A percentile compares a stretch with the other conserved stretches of the same genome.
These are phyloP conservation scores for Myxozyma vanderwaltii DNA, from an alignment of 805 yeast genomes.

Conservation along the genomic window DNA sequence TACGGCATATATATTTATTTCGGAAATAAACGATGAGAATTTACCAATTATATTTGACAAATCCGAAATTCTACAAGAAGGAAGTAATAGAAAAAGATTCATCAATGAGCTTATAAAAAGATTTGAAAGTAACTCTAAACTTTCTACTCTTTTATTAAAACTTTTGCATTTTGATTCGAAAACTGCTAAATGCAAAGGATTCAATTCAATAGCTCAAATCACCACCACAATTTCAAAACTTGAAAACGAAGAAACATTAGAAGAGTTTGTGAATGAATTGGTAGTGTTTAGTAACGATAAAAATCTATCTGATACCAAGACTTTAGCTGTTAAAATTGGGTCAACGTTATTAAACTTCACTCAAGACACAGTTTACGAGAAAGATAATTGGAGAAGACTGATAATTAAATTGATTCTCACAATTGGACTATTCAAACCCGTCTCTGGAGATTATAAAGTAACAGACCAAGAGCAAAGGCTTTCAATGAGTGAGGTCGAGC, in stretches of 20 bases:
- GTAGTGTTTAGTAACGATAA: background rate
- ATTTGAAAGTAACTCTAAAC: background rate
- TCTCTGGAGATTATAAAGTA: too few relatives aligned
- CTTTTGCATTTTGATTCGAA: background rate
- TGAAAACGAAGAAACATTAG: background rate
- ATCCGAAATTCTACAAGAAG: too few relatives aligned
- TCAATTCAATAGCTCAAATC: background rate
- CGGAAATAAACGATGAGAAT: background rate
- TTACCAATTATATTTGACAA: background rate
- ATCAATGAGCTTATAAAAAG: background rate
- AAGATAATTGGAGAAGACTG: conserved; percentile 7
- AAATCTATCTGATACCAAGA: background rate
- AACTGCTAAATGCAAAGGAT: background rate
- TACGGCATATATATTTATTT: background rate
- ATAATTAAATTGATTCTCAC: background rate
- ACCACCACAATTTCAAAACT: background rate
- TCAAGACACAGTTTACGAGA: background rate
- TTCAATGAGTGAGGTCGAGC: background rate
- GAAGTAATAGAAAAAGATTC: background rate
- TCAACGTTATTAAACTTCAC: background rate
- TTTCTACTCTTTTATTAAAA: background rate
- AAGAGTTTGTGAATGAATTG: background rate
- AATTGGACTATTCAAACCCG: background rate
- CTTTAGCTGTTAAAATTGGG: background rate
- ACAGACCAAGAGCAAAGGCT: background rate